Evolutionary conservation across 805 yeast species (phyloP), one percentile per base, ranked within the genome.

Genomic region (Wickerhamomyces canadensis): DNA sequence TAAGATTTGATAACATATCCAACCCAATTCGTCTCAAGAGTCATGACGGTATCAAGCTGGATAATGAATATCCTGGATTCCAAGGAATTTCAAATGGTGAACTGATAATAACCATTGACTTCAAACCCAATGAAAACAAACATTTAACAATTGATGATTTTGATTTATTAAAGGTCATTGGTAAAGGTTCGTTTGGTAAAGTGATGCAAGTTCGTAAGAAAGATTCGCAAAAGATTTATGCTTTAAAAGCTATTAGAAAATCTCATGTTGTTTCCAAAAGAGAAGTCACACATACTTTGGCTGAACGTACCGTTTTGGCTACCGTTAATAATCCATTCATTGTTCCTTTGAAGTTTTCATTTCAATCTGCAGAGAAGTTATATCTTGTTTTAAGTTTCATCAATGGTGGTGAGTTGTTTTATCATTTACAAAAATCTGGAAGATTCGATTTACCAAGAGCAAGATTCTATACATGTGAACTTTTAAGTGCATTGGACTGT

Each of bases 131-230:
- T 37, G 74, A 63, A 45, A 76, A 75, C 56, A 76, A 80, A 46
- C 82, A 83, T 34, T 67, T 93, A 34, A 70, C 87, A 1, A 87
- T 93, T 48, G 96, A 88, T 40, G 96, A 91, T 55, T 91, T 93
- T 63, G 96, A 88, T 52, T 65, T 93, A 36, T 71, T 93, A 49
- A 93, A 93, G 62, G 98, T 93, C 17, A 87, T 93, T 38, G 98
- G 98, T 26, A 93, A 93, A 59, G 98, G 98, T 7, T 88, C 97
- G 9, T 93, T 93, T 59, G 98, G 98, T 36, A 93, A 93, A 63
- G 98, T 93, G 37, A 93, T 93, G 98, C 98, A 93, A 62, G 98
- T 93, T 29, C 80, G 88, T 45, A 93, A 93, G 64, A 86, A 85
- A 51, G 98, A 93, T 61, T 93, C 98, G 3, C 83, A 83, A 47